Base-by-base conservation (phyloP, 2,329 filamentous ascomycete genomes). In the Xylaria sp. region DNA sequence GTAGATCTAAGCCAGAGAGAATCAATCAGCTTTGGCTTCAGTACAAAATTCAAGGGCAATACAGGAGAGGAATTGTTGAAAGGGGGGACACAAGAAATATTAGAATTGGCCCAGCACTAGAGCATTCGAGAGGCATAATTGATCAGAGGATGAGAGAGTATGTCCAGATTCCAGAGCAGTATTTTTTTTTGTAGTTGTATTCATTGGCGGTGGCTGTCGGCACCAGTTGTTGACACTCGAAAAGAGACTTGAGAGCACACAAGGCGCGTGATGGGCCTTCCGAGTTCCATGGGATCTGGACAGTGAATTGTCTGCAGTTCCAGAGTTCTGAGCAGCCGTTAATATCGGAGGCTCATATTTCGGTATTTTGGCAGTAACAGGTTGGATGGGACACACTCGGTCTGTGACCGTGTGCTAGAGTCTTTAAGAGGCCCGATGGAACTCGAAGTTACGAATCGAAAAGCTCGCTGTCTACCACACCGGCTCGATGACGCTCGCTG, bases 1-100 rank as follows among this genome's bases (percentile, higher is more conserved):
- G 54, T 55, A 62, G 59, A 63, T 63, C 61, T 55, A 57, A 59
- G 50, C 55, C 51, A 55, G 56, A 53, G 57, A 49, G 44, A 48
- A 55, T 26, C 54, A 55, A 59, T 62, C 52, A 62, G 60, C 56
- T 46, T 52, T 44, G 42, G 53, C 48, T 50, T 52, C 44, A 45
- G 44, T 46, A 26, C 38, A 51, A 29, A 51, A 47, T n/a, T 17
- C 11, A 50, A 43, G n/a, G 51, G 38, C 22, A 42, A 46, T 37
- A 46, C 29, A 34, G 16, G 11, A 3, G 9, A 34, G 29, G 16
- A 34, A 34, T 21, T 16, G 22, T 22, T 2, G n/a, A 40, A 39
- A 24, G 2, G 22, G 39, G 20, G 19, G 20, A 34, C n/a, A 44
- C 9, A 26, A 50, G 39, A 16, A 39, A 34, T 9, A 26, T 37